Conservation (phyloP, 2,329 filamentous ascomycete species). For the Fusarium mexicanum region DNA sequence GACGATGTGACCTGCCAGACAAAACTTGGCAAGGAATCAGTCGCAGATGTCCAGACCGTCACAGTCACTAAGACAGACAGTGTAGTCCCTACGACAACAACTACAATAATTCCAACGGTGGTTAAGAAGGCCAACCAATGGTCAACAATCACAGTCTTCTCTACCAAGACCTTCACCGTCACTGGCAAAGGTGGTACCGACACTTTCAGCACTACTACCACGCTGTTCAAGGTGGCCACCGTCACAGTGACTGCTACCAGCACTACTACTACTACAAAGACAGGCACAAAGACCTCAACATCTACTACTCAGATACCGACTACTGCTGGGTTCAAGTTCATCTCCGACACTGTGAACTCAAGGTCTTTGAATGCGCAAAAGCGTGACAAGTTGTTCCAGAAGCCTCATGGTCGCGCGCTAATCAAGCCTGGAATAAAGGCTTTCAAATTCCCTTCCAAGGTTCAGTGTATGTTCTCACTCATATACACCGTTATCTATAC, state of each 20-base stretch:
- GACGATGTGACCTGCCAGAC: background rate
- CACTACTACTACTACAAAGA: background rate
- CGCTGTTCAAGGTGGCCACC: conserved; percentile 6
- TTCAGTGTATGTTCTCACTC: background rate
- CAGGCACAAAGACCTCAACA: background rate
- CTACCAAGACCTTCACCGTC: background rate
- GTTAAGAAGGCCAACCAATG: background rate
- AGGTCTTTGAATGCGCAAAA: background rate
- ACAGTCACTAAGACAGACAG: conserved; percentile 1
- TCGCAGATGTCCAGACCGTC: background rate
- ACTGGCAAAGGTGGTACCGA: background rate
- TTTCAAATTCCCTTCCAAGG: background rate
- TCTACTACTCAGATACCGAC: conserved; percentile 4
- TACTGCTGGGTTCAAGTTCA: background rate
- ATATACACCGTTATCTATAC: rapidly evolving
- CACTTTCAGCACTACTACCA: conserved; percentile 1
- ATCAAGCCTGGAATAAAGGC: conserved; percentile 4
- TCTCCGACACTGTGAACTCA: background rate
- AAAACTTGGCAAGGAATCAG: conserved; percentile 4
- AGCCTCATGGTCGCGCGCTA: background rate
- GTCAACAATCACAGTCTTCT: conserved; percentile 6
- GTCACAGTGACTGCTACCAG: background rate
- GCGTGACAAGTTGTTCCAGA: background rate
- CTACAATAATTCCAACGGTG: background rate
- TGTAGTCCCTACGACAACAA: background rate